Conservation (phyloP, 2,329 filamentous ascomycete species). For the Chaetomium globosum region DNA sequence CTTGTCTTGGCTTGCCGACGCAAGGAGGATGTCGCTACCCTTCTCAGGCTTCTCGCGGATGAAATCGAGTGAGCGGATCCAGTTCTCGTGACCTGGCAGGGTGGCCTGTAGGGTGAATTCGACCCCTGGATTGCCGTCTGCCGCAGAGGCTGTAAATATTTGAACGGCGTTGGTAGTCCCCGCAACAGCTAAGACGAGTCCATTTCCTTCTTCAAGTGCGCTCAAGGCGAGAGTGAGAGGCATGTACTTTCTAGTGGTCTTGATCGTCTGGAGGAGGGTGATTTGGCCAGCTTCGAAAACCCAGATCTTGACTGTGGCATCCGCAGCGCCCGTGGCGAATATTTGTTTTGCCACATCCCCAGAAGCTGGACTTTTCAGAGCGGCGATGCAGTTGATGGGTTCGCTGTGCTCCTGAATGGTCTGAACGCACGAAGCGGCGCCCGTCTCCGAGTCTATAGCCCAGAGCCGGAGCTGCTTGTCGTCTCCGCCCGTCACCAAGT, state of each 20-base stretch:
- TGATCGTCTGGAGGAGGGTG: constrained; percentile 69
- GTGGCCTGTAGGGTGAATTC: constrained; percentile 74
- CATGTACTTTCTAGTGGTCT: constrained; percentile 76
- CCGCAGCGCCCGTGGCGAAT: constrained; percentile 79
- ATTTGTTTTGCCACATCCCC: constrained; percentile 44
- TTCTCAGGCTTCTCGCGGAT: constrained; percentile 59
- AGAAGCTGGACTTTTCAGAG: constrained; percentile 39
- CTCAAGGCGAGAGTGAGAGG: constrained; percentile 75
- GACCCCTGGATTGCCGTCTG: constrained; percentile 24
- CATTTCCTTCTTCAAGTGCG: constrained; percentile 56
- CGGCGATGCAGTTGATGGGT: constrained; percentile 70
- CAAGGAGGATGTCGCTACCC: constrained; percentile 73
- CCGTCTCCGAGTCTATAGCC: constrained; percentile 47
- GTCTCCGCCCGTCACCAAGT: constrained; percentile 78
- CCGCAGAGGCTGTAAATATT: constrained; percentile 62
- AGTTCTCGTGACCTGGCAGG: constrained; percentile 87
- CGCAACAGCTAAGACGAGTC: constrained; percentile 75
- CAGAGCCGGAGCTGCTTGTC: constrained; percentile 79
- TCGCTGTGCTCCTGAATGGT: constrained; percentile 69
- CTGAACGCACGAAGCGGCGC: constrained; percentile 50
- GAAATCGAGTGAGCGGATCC: constrained; percentile 87
- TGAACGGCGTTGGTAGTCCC: constrained; percentile 84
- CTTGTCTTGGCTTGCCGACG: constrained; percentile 95
- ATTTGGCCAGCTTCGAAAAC: constrained; percentile 55
- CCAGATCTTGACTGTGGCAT: constrained; percentile 75